These are phyloP conservation scores for Suillus tomentosus DNA, from an alignment of 768 basidiomycete species.

Conservation along the genomic window DNA sequence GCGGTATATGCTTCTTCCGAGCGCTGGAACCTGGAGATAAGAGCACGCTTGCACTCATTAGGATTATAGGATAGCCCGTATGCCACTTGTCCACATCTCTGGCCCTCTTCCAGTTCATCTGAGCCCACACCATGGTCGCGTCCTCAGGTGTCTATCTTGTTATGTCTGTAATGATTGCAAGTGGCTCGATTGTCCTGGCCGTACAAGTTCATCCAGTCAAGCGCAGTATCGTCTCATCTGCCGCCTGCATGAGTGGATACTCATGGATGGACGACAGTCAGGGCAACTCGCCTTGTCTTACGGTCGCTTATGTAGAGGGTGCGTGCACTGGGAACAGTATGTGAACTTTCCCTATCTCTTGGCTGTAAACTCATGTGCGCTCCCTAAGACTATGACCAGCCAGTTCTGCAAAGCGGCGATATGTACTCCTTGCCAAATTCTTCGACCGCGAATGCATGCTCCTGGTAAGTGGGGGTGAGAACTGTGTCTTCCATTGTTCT, in stretches of 20 bases:
- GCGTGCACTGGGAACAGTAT: slow-evolving; percentile 19
- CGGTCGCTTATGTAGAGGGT: slow-evolving; percentile 28
- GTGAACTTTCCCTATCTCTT: slow-evolving; percentile 4
- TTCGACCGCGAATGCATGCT: slow-evolving; percentile 27
- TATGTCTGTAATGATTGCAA: not conserved
- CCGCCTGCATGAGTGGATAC: slow-evolving; percentile 20
- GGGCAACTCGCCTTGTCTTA: slow-evolving; percentile 21
- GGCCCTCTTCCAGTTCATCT: too few relatives aligned
- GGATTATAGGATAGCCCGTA: too few relatives aligned
- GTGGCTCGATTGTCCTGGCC: not conserved
- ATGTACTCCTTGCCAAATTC: slow-evolving; percentile 27
- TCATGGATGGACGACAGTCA: slow-evolving; percentile 30
- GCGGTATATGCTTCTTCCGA: not conserved
- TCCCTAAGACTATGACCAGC: slow-evolving; percentile 27
- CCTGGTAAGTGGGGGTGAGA: slow-evolving; percentile 23
- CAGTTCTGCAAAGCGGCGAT: slow-evolving; percentile 17
- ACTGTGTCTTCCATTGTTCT: not conserved
- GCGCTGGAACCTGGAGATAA: not conserved
- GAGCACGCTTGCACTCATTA: too few relatives aligned
- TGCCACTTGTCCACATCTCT: too few relatives aligned
- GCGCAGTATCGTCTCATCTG: slow-evolving; percentile 17
- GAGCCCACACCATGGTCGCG: not conserved
- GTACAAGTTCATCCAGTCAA: slow-evolving; percentile 16
- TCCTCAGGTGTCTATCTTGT: not conserved
- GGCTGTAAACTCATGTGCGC: not conserved